Evolutionary conservation across 805 yeast genomes (phyloP).

Genomic region (Vanderwaltozyma polyspora): DNA sequence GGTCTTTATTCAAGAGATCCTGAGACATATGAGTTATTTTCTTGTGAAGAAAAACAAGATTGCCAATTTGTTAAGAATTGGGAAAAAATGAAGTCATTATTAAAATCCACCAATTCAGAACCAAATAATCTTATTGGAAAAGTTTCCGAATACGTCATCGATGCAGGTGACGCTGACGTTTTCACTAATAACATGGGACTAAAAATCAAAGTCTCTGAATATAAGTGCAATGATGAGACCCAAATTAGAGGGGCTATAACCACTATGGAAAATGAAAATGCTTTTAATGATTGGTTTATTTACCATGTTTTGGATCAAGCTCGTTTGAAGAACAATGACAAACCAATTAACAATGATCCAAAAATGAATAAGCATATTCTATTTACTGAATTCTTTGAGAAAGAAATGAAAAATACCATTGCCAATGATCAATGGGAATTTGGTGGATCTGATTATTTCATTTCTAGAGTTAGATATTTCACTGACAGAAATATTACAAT

Average conservation of each 20-base stretch:
- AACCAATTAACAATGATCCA: conserved; percentile 4
- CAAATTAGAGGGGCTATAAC: conserved; percentile 32
- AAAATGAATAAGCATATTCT: conserved; percentile 13
- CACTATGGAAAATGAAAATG: conserved; percentile 23
- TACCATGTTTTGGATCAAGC: conserved; percentile 29
- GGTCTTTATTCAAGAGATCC: conserved; percentile 29
- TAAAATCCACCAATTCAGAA: conserved; percentile 4
- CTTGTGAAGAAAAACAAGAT: conserved; percentile 26
- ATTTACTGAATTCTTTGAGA: conserved; percentile 36
- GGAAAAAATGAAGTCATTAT: conserved; percentile 11
- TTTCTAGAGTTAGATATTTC: conserved; percentile 34
- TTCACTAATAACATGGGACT: conserved; percentile 12
- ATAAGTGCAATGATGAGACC: conserved; percentile 17
- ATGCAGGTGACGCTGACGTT: conserved; percentile 9
- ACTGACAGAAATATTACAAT: conserved; percentile 37
- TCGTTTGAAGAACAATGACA: conserved; percentile 18
- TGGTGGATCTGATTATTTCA: conserved; percentile 35
- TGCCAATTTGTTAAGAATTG: conserved; percentile 24
- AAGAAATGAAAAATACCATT: conserved; percentile 36
- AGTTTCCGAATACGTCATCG: conserved; percentile 14
- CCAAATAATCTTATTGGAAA: conserved; percentile 4
- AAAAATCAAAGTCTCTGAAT: conserved; percentile 27
- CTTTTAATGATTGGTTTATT: conserved; percentile 30
- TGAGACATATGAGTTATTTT: conserved; percentile 9
- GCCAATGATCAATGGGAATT: conserved; percentile 38